Conservation (phyloP, 257 asterid species). For the Nicotiana otophora region DNA sequence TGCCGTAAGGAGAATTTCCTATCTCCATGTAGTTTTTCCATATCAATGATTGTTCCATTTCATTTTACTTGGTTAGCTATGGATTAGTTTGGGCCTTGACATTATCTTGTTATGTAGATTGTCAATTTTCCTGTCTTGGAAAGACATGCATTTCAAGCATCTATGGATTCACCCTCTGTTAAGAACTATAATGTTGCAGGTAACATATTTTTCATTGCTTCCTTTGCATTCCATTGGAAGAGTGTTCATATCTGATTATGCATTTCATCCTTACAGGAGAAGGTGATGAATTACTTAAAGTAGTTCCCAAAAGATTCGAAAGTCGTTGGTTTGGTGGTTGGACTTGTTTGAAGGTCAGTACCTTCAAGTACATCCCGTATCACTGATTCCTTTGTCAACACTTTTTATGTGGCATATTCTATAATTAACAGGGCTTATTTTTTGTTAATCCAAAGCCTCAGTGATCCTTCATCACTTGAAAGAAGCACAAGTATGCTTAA, state of each 20-base stretch:
- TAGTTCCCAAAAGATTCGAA: conserved; percentile 37
- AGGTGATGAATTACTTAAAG: conserved; percentile 12
- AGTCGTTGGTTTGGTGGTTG: conserved; percentile 90
- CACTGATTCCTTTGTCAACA: conserved; percentile 2
- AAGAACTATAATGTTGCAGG: conserved; percentile 33
- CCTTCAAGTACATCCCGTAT: neutral
- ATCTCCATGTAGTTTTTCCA: neutral
- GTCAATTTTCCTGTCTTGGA: conserved; percentile 23
- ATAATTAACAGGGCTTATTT: neutral
- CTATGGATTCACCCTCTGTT: conserved; percentile 23
- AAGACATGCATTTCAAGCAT: conserved; percentile 26
- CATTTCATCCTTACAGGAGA: conserved; percentile 34
- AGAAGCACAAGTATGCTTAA: neutral
- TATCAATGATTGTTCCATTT: neutral
- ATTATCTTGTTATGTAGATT: conserved; percentile 30
- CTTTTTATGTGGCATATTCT: conserved; percentile 6
- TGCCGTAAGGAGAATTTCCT: neutral
- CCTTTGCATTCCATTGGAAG: conserved; percentile 9
- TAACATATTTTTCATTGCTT: conserved; percentile 21
- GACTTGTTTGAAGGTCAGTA: conserved; percentile 47
- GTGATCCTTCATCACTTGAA: neutral
- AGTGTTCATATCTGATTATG: conserved; percentile 4
- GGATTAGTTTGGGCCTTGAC: neutral
- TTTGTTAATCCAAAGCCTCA: neutral
- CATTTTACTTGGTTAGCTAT: neutral